Percentiles rank a stretch among this genome's conserved stretches.
Evolutionary conservation across 768 basidiomycete species (phyloP).

Genomic region (Leccinum subtestaceum): DNA sequence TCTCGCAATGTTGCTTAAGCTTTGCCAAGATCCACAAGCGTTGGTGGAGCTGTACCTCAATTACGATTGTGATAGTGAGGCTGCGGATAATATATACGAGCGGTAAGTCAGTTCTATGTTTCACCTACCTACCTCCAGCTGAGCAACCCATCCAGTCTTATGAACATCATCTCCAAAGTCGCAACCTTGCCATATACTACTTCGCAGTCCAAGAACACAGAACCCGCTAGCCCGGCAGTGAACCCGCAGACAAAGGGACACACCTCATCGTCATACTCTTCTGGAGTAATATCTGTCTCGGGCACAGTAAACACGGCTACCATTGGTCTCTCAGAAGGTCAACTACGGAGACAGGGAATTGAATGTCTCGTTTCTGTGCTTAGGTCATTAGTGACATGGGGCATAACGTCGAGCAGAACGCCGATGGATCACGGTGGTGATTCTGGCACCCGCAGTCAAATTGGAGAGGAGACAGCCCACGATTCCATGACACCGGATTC

Average conservation of each 20-base stretch:
- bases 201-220: conserved; percentile 47
- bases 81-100: conserved; percentile 96
- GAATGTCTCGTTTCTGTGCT: conserved; percentile 90
- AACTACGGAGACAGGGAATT: conserved; percentile 87
- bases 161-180: conserved; percentile 95
- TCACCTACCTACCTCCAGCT: not conserved
- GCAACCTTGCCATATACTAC: conserved; percentile 55
- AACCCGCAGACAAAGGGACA: conserved; percentile 42
- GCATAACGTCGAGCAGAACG: conserved; percentile 47
- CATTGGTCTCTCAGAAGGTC: conserved; percentile 74
- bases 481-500: conserved; percentile 56
- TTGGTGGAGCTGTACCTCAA: conserved; percentile 98
- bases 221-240: conserved; percentile 60
- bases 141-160: conserved; percentile 49
- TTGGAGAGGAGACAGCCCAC: conserved; percentile 50
- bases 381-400: conserved; percentile 90
- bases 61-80: conserved; percentile 96
- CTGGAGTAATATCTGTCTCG: conserved; percentile 61
- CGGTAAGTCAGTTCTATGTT: conserved; percentile 48
- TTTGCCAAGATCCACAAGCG: conserved; percentile 96
- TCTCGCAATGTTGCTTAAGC: conserved; percentile 78
- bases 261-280: conserved; percentile 49
- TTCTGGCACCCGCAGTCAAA: conserved; percentile 43
- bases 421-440: conserved; percentile 36
- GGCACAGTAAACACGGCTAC: conserved; percentile 65